Base-by-base conservation (phyloP, 352 stramenopile genomes). In the Globisporangium iwayamae region DNA sequence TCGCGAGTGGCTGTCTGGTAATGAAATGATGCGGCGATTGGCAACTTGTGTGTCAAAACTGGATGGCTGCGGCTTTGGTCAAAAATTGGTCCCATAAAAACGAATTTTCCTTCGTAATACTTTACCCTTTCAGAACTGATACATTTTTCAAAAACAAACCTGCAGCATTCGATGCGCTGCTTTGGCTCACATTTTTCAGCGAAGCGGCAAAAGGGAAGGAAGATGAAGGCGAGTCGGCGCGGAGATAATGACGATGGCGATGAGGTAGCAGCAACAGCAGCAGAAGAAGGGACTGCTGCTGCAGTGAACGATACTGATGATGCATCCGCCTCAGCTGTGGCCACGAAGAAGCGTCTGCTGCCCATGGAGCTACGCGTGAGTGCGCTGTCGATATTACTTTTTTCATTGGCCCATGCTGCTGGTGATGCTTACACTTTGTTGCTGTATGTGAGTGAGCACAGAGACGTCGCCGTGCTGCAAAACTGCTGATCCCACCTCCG, bases 281-380 rank as follows among this genome's bases (percentile, higher is more conserved):
- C 32, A 41, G 10, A n/a, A 7, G 3, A 10, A 34, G 32, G 32
- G 18, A 22, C 47, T 53, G 4, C 46, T 38, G 16, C 22, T n/a
- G 55, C 3, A 16, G 25, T 28, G 25, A 28, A 1, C 25, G 25
- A 2, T 28, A 2, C 25, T 28, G 25, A 2, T 28, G 25, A 28
- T 28, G 25, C 25, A 28, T 2, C 25, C 25, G 25, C 25, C 25
- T 28, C 1, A 28, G 25, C 25, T 14, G 51, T 50, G 28, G 60
- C 56, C 51, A 70, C 58, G 36, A 88, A 86, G 69, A 89, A 87
- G 72, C 72, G 83, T 9, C 64, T 92, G 22, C 68, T 92, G 46
- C 83, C 83, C 1, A 92, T 81, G 76, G 83, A 92, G 34, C 51
- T 92, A 61, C 77, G 83, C 56, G 83, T 92, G 32, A 50, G 83